Percentiles rank a stretch among this genome's conserved stretches.
phyloP scores from a whole-genome alignment of 2,329 filamentous ascomycete genomes.

The Rhynchosporium graminicola region DNA sequence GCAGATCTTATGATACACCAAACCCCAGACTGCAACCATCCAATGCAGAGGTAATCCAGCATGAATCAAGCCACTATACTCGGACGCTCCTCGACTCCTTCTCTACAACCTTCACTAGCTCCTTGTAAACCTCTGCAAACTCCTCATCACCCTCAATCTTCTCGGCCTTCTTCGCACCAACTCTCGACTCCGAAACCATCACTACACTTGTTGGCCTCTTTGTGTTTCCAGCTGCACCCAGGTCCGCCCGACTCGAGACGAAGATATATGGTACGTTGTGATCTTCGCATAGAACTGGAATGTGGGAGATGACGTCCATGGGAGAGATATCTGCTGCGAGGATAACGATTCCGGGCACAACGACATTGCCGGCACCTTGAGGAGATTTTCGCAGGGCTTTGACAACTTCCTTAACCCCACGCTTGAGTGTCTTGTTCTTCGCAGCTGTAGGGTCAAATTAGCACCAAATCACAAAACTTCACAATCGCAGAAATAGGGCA shows the following conservation, averaged over 20 bases:
- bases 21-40: constrained; percentile 16
- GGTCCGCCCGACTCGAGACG: constrained; percentile 86
- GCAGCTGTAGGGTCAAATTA: constrained; percentile 62
- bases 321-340: constrained; percentile 97
- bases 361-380: constrained; percentile 63
- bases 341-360: constrained; percentile 74
- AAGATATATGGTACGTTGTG: constrained; percentile 97
- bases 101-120: constrained; percentile 65
- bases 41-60: constrained; percentile 13
- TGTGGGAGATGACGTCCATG: constrained; percentile 97
- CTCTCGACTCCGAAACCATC: constrained; percentile 70
- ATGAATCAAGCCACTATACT: constrained; percentile 30
- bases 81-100: constrained; percentile 60
- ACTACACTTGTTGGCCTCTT: constrained; percentile 97
- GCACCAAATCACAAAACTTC: constrained; percentile 5
- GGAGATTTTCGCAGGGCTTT: constrained; percentile 95
- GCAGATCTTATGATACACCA: constrained; percentile 19
- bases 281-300: constrained; percentile 97
- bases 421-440: constrained; percentile 93
- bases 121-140: constrained; percentile 64
- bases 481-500: not conserved
- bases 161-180: constrained; percentile 42
- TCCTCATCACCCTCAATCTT: constrained; percentile 55
- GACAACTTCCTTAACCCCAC: constrained; percentile 98
- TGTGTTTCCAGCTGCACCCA: constrained; percentile 89